Base-by-base conservation (phyloP, 257 asterid species). In the Ilex asprella region DNA sequence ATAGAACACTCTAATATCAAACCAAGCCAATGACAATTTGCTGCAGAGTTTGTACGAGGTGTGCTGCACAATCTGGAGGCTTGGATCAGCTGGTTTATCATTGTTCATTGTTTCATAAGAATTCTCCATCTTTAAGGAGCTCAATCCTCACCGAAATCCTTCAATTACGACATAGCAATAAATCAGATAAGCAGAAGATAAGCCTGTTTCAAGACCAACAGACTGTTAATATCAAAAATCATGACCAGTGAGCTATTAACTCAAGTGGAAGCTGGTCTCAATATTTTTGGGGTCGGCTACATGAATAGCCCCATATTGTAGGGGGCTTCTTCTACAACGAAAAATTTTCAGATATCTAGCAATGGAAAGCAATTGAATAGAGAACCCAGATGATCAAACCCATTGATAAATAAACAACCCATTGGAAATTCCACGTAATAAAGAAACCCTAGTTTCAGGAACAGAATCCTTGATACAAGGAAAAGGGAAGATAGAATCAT, bases 1-100 rank as follows among this genome's bases (percentile, higher is more conserved):
- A 69, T 88, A 91, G 77, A 91, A 88, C 4, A 81, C 78, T 66
- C 83, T 64, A 31, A 67, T 72, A 79, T 79, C 82, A 59, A 79
- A 71, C 96, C 98, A 88, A 31, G 70, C 60, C 68, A 81, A 69
- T 2, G 80, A 75, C 56, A 68, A 70, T 46, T 84, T 70, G 44
- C 72, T 68, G 21, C 81, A 56, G 16, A 77, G 59, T 58, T 78
- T 83, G 72, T 78, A 83, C 1, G 73, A 63, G 0, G 85, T 84
- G 59, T 83, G 90, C 69, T 83, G 68, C 54, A 80, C 70, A 43
- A 82, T 80, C 66, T 91, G 87, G 39, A 81, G 79, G 59, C 81
- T 73, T 9, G 73, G 72, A 75, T 82, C 91, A 21, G 72, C 72
- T 39, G 70, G 59, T 64, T 78, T 65, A 56, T 88, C 95, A 31